Evolutionary conservation across 2,329 filamentous ascomycete species (phyloP).

Genomic region (Diaporthe vexans): DNA sequence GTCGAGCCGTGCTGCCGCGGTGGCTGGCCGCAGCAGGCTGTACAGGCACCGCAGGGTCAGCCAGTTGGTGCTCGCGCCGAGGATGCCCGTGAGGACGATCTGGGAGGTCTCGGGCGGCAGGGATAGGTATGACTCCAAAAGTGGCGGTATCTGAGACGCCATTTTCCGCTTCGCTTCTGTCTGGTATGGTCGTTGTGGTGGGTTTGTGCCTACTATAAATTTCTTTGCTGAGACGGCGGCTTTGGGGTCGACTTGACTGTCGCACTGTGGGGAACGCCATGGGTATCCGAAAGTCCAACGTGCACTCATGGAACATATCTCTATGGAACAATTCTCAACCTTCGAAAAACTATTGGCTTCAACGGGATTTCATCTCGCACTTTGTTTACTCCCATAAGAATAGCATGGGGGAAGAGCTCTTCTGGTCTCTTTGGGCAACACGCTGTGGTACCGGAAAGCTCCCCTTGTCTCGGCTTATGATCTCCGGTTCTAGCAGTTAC

Average conservation of each 20-base stretch:
- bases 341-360: neutral
- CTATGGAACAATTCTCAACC: neutral
- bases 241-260: neutral
- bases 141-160: constrained; percentile 64
- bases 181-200: neutral
- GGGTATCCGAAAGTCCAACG: neutral
- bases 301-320: neutral
- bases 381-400: neutral
- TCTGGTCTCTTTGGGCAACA: neutral
- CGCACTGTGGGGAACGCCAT: constrained; percentile 28
- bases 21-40: constrained; percentile 54
- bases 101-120: constrained; percentile 72
- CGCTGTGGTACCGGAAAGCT: neutral
- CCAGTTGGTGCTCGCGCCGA: constrained; percentile 76
- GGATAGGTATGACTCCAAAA: constrained; percentile 74
- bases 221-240: constrained; percentile 18
- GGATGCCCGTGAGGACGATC: constrained; percentile 76
- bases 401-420: neutral
- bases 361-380: neutral
- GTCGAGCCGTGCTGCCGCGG: constrained; percentile 4
- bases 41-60: constrained; percentile 71
- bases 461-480: no score
- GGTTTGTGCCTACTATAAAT: constrained; percentile 16
- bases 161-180: constrained; percentile 6
- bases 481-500: no score